Percentiles rank a stretch among this genome's conserved stretches.
These are phyloP conservation scores for Sporopachydermia lactativora DNA, from an alignment of 805 yeast genomes.

Conservation along the genomic window DNA sequence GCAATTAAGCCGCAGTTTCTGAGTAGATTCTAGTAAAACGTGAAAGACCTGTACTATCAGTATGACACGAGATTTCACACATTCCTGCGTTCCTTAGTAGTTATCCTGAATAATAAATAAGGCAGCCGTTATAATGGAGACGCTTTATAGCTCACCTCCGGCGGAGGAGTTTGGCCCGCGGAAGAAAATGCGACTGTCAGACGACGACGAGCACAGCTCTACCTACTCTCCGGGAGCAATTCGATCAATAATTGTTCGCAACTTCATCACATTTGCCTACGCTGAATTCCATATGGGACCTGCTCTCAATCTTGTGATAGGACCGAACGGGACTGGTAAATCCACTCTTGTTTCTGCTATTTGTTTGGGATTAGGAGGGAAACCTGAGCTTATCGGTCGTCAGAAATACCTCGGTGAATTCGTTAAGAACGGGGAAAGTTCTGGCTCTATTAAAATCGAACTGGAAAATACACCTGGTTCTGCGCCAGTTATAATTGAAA, in stretches of 20 bases:
- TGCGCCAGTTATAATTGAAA: constrained; percentile 20
- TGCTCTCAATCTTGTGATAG: constrained; percentile 77
- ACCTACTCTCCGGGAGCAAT: constrained; percentile 37
- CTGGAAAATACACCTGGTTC: constrained; percentile 25
- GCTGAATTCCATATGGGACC: constrained; percentile 70
- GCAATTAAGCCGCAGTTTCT: no score
- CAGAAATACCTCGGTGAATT: constrained; percentile 46
- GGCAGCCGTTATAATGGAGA: neutral
- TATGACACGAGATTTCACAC: no score
- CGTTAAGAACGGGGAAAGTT: constrained; percentile 50
- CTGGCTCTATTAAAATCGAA: constrained; percentile 35
- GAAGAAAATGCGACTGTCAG: constrained; percentile 2
- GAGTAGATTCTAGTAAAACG: no score
- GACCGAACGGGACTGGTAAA: constrained; percentile 95
- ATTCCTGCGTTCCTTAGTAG: no score
- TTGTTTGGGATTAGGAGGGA: constrained; percentile 79
- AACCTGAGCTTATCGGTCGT: constrained; percentile 56
- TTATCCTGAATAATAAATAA: no score
- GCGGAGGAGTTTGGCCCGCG: constrained; percentile 7
- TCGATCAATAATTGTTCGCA: constrained; percentile 35
- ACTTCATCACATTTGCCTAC: constrained; percentile 51
- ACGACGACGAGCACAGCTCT: no score
- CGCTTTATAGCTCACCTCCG: no score
- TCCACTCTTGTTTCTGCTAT: constrained; percentile 88
- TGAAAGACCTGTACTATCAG: no score